Percentiles rank a stretch among this genome's conserved stretches.
phyloP scores from a whole-genome alignment of 352 stramenopile species.

The Globisporangium viniferum region DNA sequence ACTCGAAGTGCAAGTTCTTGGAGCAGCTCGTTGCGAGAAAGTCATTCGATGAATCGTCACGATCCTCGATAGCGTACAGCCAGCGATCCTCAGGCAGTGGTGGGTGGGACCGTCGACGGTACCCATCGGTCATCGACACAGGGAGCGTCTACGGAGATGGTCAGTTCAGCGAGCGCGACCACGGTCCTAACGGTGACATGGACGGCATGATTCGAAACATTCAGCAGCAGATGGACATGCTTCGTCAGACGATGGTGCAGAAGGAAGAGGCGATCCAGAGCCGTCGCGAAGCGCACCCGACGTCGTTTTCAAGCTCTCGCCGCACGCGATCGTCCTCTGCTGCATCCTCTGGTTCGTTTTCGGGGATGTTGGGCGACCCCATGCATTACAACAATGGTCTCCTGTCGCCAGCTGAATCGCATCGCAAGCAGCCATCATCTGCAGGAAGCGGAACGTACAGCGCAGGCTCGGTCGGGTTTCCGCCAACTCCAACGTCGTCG shows the following conservation, averaged over 20 bases:
- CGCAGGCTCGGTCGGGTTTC: slow-evolving; percentile 24
- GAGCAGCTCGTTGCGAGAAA: slow-evolving; percentile 65
- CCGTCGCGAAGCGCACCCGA: slow-evolving; percentile 49
- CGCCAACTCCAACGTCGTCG: slow-evolving; percentile 12
- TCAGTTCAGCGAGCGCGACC: slow-evolving; percentile 23
- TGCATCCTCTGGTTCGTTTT: slow-evolving; percentile 53
- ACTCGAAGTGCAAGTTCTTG: slow-evolving; percentile 78
- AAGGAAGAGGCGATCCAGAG: slow-evolving; percentile 55
- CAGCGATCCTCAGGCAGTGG: slow-evolving; percentile 9
- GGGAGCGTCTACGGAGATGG: slow-evolving; percentile 7
- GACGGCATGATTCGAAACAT: slow-evolving; percentile 80
- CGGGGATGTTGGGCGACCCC: slow-evolving; percentile 25
- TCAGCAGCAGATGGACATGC: slow-evolving; percentile 79
- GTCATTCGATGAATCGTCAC: slow-evolving; percentile 35
- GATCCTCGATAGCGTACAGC: slow-evolving; percentile 14
- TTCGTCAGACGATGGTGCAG: slow-evolving; percentile 63
- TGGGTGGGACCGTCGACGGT: slow-evolving; percentile 15
- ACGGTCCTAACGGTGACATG: slow-evolving; percentile 31
- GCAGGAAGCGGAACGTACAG: slow-evolving; percentile 27
- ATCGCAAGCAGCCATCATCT: slow-evolving; percentile 34
- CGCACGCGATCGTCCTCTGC: slow-evolving; percentile 65
- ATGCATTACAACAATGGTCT: slow-evolving; percentile 34
- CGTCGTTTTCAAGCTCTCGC: slow-evolving; percentile 61
- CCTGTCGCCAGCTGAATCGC: slow-evolving; percentile 42
- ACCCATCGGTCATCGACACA: slow-evolving; percentile 17